Base-by-base conservation (phyloP, 257 asterid species). In the Paulownia fortunei region DNA sequence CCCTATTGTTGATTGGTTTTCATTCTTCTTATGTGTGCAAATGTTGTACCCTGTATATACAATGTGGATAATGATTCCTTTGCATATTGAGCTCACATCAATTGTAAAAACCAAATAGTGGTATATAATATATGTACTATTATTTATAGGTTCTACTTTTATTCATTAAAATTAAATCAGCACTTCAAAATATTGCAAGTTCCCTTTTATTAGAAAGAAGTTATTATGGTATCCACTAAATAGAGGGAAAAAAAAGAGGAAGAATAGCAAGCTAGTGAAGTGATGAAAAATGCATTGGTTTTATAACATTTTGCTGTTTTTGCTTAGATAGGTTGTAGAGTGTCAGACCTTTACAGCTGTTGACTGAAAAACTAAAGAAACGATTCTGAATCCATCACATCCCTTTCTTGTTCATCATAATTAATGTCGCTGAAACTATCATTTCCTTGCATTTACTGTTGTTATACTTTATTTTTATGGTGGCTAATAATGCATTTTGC, bases 401-500 rank as follows among this genome's bases (percentile, higher is more conserved):
- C 27, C 51, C 15, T 18, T 72, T 63, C 6, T 41, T 62, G 32
- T 27, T 44, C 21, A 12, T 59, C 66, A 8, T 62, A n/a, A 6
- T 46, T 16, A 23, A 34, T 44, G 21, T 46, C 65, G 75, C 60
- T 65, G 18, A 60, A 49, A 18, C 18, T 32, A 5, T 61, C 6
- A 51, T 54, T 80, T 61, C 62, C 4, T 4, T n/a, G 21, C 55
- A 11, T 21, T 51, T 18, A 44, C 3, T 37, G 44, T 54, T 66
- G 58, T 3, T 26, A 60, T 60, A 42, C 79, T 68, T 73, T 54
- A 32, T 23, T 68, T 62, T 42, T 71, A 23, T 52, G 47, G 75
- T 70, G 71, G 63, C 70, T 81, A 44, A 26, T 67, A 26, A 12
- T 79, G 47, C 42, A 39, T 36, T 78, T 83, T 81, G 84, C 94